phyloP scores from a whole-genome alignment of 257 asterid species.

The Sherardia arvensis region DNA sequence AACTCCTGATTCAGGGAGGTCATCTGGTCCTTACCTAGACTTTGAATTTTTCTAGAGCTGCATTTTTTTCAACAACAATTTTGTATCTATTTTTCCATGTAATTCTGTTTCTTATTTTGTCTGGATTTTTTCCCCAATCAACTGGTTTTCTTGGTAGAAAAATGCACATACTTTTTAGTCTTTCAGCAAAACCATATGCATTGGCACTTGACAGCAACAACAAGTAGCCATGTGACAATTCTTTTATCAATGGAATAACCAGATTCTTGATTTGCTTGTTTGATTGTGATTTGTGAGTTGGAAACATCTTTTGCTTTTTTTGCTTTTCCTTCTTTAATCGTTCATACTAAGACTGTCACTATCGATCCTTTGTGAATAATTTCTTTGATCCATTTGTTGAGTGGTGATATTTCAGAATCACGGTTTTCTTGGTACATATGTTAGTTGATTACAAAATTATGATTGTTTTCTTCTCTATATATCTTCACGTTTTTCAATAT shows the following conservation, averaged over 20 bases:
- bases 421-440: too few relatives aligned
- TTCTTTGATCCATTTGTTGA: neutral
- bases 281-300: neutral
- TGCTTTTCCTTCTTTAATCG: neutral
- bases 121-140: neutral
- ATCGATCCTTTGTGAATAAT: neutral
- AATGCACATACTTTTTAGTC: neutral
- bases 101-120: conserved; percentile 10
- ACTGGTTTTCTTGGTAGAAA: neutral
- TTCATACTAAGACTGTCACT: neutral
- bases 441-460: too few relatives aligned
- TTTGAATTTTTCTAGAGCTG: conserved; percentile 58
- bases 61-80: conserved; percentile 3
- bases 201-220: neutral
- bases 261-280: conserved; percentile 16
- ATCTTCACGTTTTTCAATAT: too few relatives aligned
- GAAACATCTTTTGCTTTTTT: neutral
- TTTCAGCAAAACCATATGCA: neutral
- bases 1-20: conserved; percentile 47
- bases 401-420: too few relatives aligned
- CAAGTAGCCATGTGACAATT: neutral
- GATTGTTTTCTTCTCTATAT: too few relatives aligned
- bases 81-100: conserved; percentile 21
- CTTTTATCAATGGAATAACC: neutral
- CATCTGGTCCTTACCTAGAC: conserved; percentile 77